Evolutionary conservation across 192 early-diverging fungal genomes (phyloP).

Genomic region (Rhizophagus prolifer): DNA sequence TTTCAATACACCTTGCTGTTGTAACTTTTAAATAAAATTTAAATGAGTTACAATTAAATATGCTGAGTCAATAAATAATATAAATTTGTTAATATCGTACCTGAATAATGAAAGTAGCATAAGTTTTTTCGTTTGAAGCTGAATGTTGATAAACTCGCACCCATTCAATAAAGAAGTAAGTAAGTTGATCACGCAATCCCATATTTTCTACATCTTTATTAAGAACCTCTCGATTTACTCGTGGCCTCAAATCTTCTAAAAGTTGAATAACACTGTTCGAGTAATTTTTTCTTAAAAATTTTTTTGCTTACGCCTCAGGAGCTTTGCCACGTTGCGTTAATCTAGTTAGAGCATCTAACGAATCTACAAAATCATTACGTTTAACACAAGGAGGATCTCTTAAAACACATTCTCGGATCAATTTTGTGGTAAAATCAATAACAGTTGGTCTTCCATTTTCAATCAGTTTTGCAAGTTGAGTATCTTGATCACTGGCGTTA

Average conservation of each 20-base stretch:
- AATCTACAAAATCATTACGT: conserved; percentile 64
- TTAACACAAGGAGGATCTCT: conserved; percentile 54
- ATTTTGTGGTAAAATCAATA: conserved; percentile 73
- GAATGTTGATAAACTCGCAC: conserved; percentile 72
- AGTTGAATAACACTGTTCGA: conserved; percentile 47
- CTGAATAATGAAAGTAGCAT: conserved; percentile 61
- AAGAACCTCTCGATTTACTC: conserved; percentile 37
- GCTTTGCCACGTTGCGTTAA: conserved; percentile 64
- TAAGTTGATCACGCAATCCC: conserved; percentile 59
- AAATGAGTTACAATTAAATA: not conserved
- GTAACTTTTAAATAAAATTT: conserved; percentile 49
- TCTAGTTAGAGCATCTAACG: conserved; percentile 71
- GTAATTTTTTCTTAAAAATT: conserved; percentile 3
- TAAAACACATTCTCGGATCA: conserved; percentile 71
- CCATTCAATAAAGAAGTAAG: conserved; percentile 78
- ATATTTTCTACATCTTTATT: conserved; percentile 53
- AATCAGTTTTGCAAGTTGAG: conserved; percentile 82
- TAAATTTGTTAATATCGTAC: conserved; percentile 23
- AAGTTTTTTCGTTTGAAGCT: conserved; percentile 67
- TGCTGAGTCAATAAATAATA: not conserved
- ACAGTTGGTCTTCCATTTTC: conserved; percentile 70
- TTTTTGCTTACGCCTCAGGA: conserved; percentile 34
- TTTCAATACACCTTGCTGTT: conserved; percentile 73
- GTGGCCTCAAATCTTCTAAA: conserved; percentile 57
- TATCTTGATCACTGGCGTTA: conserved; percentile 78